Evolutionary conservation across 768 basidiomycete genomes (phyloP), one percentile per base, ranked within the genome.

Genomic region (Crepidotus variabilis): DNA sequence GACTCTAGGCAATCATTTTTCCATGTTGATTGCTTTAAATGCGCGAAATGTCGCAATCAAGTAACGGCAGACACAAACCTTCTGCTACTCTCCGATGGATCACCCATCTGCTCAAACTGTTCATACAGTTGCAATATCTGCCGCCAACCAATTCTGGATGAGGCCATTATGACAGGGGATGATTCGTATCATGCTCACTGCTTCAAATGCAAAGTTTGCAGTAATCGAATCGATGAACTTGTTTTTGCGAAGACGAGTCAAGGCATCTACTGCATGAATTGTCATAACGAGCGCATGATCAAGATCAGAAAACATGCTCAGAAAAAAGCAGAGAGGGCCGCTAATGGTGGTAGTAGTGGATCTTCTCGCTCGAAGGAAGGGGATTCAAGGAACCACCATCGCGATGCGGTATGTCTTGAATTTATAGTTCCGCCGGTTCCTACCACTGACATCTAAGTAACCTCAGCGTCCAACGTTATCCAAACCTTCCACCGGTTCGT

Each of bases 91-190:
- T 95, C 94, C 32, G 96, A 99, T 72, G 97, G 97, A 21, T 92
- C 90, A n/a, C 97, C 97, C 36, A 94, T 99, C 50, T 95, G 92
- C 67, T 86, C 90, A 45, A 86, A 90, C 64, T 96, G 94, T 76
- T 93, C 93, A 3, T 96, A 96, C 76, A 87, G 87, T 64, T 99
- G 97, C 79, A 96, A 89, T 67, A 88, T 98, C 56, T 99, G 97
- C 75, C 86, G 87, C 47, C 85, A 85, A 55, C 92, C 94, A 47
- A 99, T 99, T 61, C 87, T 95, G 55, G 95, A 99, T 75, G 97
- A 99, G 68, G 97, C 97, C 9, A 98, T 98, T 71, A 98, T 99
- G 92, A 96, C 97, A 6, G 97, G 94, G 58, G 94, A 99, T 71
- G 97, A 98, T 69, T 93, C 94, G 0, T 99, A 98, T 65, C 97